Base-by-base conservation (phyloP, 164 flowering plant genomes). In the Magnolia sinica region DNA sequence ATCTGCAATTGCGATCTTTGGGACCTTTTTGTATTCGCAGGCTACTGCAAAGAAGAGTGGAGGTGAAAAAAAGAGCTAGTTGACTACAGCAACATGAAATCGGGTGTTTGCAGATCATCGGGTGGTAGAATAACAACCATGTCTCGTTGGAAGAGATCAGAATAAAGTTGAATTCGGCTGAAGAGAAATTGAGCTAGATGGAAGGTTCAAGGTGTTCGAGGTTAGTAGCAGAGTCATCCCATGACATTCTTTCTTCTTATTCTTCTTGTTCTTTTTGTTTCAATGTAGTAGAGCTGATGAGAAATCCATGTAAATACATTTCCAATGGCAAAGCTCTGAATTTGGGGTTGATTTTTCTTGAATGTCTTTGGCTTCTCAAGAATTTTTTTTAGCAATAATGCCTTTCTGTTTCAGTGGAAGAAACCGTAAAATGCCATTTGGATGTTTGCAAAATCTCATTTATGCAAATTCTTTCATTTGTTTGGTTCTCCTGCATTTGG, bases 21-120 rank as follows among this genome's bases (percentile, higher is more conserved):
- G 98, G 49, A 93, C 98, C 61, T 95, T 95, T 86, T 79, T 95
- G 87, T 95, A 95, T 79, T 92, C 97, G 4, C 97, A 93, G 85
- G 94, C 87, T n/a, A 87, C 92, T 0, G 61, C 90, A 2, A 87
- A 88, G 87, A 85, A 87, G 75, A 73, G 64, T 74, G 90, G 65
- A 81, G 86, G 77, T 74, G 91, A 85, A 80, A 85, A 88, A 86
- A 81, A 84, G 80, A 80, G 72, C 72, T 85, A 67, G 80, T 69
- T 55, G 16, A 16, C 61, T 55, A 19, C 45, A 37, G 45, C 45
- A 5, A 55, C 61, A 11, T 55, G 61, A 55, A 11, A 11, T 16
- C 16, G 61, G 61, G 61, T 55, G 16, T 10, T 55, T 55, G 61
- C 18, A 0, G 61, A 55, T 16, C 18, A 16, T 55, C 18, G 61